These are phyloP conservation scores for Penicillium sp. DNA, from an alignment of 2,329 filamentous ascomycete genomes.

Conservation along the genomic window DNA sequence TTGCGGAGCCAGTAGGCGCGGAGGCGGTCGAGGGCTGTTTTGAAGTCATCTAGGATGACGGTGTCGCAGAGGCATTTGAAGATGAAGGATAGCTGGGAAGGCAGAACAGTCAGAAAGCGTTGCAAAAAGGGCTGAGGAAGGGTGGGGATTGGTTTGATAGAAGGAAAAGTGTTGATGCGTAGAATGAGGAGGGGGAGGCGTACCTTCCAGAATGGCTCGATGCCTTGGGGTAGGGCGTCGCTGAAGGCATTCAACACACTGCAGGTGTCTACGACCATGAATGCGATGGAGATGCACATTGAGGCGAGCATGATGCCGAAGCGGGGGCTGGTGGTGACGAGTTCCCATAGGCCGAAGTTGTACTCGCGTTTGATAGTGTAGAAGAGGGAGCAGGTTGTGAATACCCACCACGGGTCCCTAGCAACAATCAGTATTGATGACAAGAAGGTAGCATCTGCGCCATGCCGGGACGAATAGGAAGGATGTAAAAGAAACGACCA, in stretches of 20 bases:
- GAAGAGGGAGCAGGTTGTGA: conserved; percentile 60
- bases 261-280: conserved; percentile 63
- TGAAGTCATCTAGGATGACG: conserved; percentile 69
- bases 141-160: too few species aligned
- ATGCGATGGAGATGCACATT: conserved; percentile 62
- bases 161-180: not conserved
- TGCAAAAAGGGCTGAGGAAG: not conserved
- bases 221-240: conserved; percentile 51
- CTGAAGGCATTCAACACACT: conserved; percentile 57
- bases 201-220: conserved; percentile 66
- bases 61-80: conserved; percentile 70
- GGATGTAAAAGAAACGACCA: not conserved
- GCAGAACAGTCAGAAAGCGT: not conserved
- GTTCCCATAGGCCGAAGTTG: conserved; percentile 58
- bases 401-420: conserved; percentile 69
- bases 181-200: not conserved
- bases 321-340: conserved; percentile 62
- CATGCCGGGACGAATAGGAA: not conserved
- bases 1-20: conserved; percentile 37
- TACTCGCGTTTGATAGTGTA: conserved; percentile 66
- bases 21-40: conserved; percentile 54
- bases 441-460: not conserved
- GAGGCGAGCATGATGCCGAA: conserved; percentile 63
- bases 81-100: conserved; percentile 54
- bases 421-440: not conserved